phyloP scores from a whole-genome alignment of 768 basidiomycete genomes.

The Hygrophorus pudorinus region DNA sequence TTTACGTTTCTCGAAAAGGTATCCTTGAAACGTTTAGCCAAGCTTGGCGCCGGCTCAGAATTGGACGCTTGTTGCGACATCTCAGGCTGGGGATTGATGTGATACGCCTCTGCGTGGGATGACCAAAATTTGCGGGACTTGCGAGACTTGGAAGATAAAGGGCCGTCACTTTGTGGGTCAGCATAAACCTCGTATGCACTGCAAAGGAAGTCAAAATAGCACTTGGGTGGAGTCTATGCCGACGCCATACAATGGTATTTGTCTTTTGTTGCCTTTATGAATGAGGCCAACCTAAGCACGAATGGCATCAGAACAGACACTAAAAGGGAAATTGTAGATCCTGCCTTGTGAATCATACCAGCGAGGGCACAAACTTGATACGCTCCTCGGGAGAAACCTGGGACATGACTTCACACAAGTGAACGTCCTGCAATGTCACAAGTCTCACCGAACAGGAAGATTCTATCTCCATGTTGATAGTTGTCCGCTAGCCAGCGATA shows the following conservation, averaged over 20 bases:
- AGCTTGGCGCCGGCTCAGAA: slow-evolving; percentile 12
- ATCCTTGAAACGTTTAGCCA: slow-evolving; percentile 19
- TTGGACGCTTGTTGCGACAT: too few species aligned
- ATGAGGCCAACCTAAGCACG: slow-evolving; percentile 37
- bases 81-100: too few species aligned
- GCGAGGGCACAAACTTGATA: slow-evolving; percentile 34
- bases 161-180: too few species aligned
- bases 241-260: slow-evolving; percentile 32
- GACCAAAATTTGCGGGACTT: not conserved
- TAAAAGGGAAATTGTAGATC: too few species aligned
- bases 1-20: slow-evolving; percentile 25
- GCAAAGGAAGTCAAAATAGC: too few species aligned
- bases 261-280: slow-evolving; percentile 29
- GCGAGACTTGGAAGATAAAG: not conserved
- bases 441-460: slow-evolving; percentile 27
- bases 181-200: too few species aligned
- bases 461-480: slow-evolving; percentile 25
- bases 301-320: too few species aligned
- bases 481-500: slow-evolving; percentile 33
- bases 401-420: not conserved
- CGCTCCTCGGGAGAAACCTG: slow-evolving; percentile 38
- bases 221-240: too few species aligned
- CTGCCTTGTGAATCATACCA: slow-evolving; percentile 32
- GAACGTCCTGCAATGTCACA: not conserved
- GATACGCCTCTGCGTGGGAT: slow-evolving; percentile 28